Evolutionary conservation across 768 basidiomycete species (phyloP).

Genomic region (Leccinum obscurum): DNA sequence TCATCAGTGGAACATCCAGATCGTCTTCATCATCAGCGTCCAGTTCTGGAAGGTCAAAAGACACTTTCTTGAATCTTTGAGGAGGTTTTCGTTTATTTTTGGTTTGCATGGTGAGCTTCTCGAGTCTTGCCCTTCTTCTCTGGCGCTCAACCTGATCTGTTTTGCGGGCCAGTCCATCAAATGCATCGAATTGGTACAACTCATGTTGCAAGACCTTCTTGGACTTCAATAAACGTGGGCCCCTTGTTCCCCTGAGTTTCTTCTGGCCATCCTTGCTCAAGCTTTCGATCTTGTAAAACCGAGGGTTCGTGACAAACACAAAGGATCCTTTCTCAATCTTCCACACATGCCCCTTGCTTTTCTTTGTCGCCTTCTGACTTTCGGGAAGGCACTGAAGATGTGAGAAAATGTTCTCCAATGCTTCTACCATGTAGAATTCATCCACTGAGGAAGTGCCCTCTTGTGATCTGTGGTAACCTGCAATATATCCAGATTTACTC

Average conservation of each 20-base stretch:
- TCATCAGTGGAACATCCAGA: no score
- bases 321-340: background rate
- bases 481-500: background rate
- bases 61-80: background rate
- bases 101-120: background rate
- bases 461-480: constrained; percentile 1
- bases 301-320: background rate
- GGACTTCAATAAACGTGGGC: background rate
- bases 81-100: background rate
- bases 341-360: constrained; percentile 7
- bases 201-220: background rate
- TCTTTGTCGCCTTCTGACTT: constrained; percentile 1
- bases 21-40: no score
- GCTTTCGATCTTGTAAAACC: background rate
- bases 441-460: background rate
- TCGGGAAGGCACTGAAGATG: constrained; percentile 11
- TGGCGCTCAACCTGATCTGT: background rate
- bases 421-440: background rate
- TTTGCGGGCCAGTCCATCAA: background rate
- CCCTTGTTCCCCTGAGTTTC: background rate
- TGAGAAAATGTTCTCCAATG: background rate
- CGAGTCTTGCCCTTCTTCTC: background rate
- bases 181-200: background rate
- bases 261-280: background rate
- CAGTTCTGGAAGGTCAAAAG: no score